Base-by-base conservation (phyloP, 345 rosid species). In the Trapa bicornis region DNA sequence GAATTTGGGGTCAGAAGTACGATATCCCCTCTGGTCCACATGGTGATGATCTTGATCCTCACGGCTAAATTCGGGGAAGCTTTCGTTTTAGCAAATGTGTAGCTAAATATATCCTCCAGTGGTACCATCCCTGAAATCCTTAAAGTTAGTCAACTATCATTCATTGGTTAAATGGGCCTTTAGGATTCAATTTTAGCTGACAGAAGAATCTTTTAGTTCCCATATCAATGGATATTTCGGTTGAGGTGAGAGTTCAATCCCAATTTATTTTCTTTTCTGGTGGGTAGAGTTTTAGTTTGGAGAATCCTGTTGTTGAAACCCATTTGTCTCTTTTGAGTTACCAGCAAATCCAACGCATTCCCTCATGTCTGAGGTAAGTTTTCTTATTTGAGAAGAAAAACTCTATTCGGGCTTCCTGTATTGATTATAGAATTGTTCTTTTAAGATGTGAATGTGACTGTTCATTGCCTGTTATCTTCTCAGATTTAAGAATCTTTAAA, bases 21-120 rank as follows among this genome's bases (percentile, higher is more conserved):
- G 35, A 33, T 60, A 45, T 68, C 69, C 60, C 33, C 61, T 54
- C 33, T 67, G 61, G 36, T 61, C 66, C 53, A 45, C 22, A 45
- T 57, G 56, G 33, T 56, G 37, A 58, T 69, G 58, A 63, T 71
- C 69, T 65, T 69, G 71, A 32, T 57, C 83, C 83, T 74, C 78
- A 73, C 80, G 29, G 73, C 82, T 78, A 76, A 74, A 80, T 82
- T 76, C 78, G 76, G 82, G 82, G 76, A 65, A 54, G 43, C 70
- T 53, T 47, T 66, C 65, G 58, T 57, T 71, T 15, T 47, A 36
- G 65, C 22, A 35, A 54, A 15, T 64, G 22, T 36, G 17, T 29
- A 32, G 66, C 63, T 68, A 60, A 68, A 69, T 60, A 61, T 61
- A 52, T 47, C 32, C 58, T 50, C 17, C 57, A 60, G 32, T 37